Evolutionary conservation across 2,329 filamentous ascomycete genomes (phyloP).

Genomic region (Clonostachys sp.): DNA sequence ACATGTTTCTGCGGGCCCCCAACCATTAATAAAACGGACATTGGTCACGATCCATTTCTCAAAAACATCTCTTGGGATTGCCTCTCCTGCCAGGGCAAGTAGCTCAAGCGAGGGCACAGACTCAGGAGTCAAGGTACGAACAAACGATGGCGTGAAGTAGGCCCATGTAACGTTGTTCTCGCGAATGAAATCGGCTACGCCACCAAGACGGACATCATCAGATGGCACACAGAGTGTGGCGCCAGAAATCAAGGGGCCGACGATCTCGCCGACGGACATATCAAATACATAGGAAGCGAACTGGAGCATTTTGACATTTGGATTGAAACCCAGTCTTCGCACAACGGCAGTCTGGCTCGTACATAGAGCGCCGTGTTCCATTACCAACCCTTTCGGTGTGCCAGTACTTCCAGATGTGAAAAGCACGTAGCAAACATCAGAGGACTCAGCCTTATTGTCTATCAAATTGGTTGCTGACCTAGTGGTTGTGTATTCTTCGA

Average conservation of each 20-base stretch:
- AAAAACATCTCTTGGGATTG: not conserved
- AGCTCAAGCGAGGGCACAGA: not conserved
- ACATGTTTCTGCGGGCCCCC: slow-evolving; percentile 6
- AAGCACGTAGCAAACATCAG: slow-evolving; percentile 6
- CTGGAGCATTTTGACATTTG: slow-evolving; percentile 1
- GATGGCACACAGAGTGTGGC: not conserved
- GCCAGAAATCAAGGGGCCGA: not conserved
- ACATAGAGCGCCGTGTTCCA: slow-evolving; percentile 6
- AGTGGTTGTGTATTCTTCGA: not conserved
- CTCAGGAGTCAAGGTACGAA: not conserved
- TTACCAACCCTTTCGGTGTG: slow-evolving; percentile 7
- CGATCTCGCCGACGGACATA: not conserved
- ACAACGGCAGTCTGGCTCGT: not conserved
- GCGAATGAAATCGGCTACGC: not conserved
- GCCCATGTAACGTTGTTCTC: not conserved
- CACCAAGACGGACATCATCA: not conserved
- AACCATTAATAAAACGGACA: slow-evolving; percentile 4
- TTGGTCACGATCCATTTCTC: not conserved
- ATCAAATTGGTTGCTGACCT: not conserved
- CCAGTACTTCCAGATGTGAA: slow-evolving; percentile 8
- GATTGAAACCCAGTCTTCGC: slow-evolving; percentile 1
- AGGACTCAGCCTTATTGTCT: slow-evolving; percentile 1
- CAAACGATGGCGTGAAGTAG: not conserved
- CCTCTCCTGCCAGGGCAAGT: slow-evolving; percentile 1
- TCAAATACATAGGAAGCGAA: slow-evolving; percentile 1